phyloP scores from a whole-genome alignment of 495 filamentous ascomycete species.

The Terfezia boudieri region DNA sequence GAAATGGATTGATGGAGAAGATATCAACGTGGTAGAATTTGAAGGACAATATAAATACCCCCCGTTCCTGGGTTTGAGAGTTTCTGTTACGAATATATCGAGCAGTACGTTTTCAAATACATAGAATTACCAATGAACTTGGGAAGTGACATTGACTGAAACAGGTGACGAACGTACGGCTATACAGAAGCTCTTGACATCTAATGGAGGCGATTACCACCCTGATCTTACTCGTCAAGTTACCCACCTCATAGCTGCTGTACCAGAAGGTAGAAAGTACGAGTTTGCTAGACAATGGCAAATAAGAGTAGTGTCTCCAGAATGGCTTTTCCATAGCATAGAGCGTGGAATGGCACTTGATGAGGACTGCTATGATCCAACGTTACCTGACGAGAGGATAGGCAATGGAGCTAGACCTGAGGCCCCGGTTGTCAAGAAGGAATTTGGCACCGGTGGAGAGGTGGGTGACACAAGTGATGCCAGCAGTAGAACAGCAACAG shows the following conservation, averaged over 20 bases:
- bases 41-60: conserved; percentile 38
- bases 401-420: conserved; percentile 57
- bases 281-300: conserved; percentile 59
- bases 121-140: background rate
- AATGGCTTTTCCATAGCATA: conserved; percentile 72
- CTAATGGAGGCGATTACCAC: conserved; percentile 59
- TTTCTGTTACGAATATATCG: conserved; percentile 80
- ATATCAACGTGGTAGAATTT: conserved; percentile 49
- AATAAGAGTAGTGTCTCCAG: conserved; percentile 49
- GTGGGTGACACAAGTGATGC: conserved; percentile 15
- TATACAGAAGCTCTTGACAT: conserved; percentile 38
- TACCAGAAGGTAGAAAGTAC: conserved; percentile 68
- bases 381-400: conserved; percentile 40
- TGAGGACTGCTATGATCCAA: conserved; percentile 59
- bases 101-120: conserved; percentile 35
- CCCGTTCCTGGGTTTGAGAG: conserved; percentile 38
- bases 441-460: conserved; percentile 21
- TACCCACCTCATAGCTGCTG: conserved; percentile 65
- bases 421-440: conserved; percentile 16
- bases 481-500: conserved; percentile 2
- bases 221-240: conserved; percentile 69
- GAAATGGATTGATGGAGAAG: conserved; percentile 60
- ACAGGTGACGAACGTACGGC: conserved; percentile 41
- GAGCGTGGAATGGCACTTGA: conserved; percentile 86
- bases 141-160: background rate